A percentile compares a stretch with the other conserved stretches of the same genome.
Conservation (phyloP, 2,329 filamentous ascomycete species). For the Botrytis cinerea region DNA sequence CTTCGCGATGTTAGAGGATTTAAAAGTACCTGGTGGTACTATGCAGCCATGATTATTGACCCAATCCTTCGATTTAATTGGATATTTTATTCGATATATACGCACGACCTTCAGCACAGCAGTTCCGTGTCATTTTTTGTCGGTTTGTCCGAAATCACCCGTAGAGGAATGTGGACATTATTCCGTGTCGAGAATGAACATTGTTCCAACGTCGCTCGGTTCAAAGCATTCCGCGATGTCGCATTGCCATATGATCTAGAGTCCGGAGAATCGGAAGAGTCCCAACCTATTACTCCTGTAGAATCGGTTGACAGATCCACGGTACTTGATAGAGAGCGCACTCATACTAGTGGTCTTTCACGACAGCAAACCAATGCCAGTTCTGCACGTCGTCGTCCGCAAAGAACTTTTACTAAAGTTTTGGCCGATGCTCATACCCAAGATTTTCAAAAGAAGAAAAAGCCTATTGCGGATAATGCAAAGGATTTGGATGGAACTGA, state of each 20-base stretch:
- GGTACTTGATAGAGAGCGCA: conserved; percentile 30
- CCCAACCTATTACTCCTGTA: not conserved
- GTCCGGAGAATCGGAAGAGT: conserved; percentile 28
- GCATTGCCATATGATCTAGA: conserved; percentile 70
- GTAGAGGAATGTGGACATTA: conserved; percentile 86
- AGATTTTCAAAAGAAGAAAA: conserved; percentile 83
- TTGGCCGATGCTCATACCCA: conserved; percentile 83
- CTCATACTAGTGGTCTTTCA: conserved; percentile 32
- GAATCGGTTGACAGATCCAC: conserved; percentile 20
- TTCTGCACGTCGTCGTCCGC: conserved; percentile 27
- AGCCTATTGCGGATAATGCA: conserved; percentile 30
- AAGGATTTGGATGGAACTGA: conserved; percentile 11
- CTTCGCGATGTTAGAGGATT: conserved; percentile 80
- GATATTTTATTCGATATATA: conserved; percentile 85
- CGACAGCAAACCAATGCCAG: conserved; percentile 26
- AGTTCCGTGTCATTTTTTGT: conserved; percentile 80
- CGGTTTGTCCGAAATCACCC: conserved; percentile 74
- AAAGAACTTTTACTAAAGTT: conserved; percentile 57
- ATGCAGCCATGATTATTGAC: conserved; percentile 78
- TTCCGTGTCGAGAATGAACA: conserved; percentile 98
- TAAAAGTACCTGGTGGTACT: conserved; percentile 81
- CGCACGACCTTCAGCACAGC: conserved; percentile 77
- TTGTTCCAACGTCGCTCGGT: conserved; percentile 85
- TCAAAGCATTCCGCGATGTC: conserved; percentile 85
- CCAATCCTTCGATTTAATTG: conserved; percentile 88